These are phyloP conservation scores for Carex arenaria DNA, from an alignment of 202 grass and related monocot species.

Conservation along the genomic window DNA sequence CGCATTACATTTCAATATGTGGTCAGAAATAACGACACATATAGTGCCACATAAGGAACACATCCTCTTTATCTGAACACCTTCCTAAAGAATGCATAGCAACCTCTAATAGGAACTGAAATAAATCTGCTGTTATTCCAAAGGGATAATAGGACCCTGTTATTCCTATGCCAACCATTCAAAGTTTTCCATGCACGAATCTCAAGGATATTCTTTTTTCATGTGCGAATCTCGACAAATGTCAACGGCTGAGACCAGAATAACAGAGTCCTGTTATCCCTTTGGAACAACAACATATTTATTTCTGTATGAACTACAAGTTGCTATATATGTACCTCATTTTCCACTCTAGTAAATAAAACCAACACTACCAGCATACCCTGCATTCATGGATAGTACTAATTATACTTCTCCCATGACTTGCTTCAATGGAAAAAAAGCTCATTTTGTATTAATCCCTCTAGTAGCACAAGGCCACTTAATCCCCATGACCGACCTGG, in stretches of 20 bases:
- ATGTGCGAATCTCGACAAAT: no score
- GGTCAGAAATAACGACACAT: neutral
- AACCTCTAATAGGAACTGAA: no score
- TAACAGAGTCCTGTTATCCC: no score
- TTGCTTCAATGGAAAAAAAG: constrained; percentile 1
- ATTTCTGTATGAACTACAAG: no score
- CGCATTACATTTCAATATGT: neutral
- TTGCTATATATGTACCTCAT: neutral
- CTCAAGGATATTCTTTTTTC: no score
- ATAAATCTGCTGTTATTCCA: no score
- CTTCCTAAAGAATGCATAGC: neutral
- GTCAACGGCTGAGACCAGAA: no score
- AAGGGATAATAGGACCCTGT: no score
- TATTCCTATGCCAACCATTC: no score
- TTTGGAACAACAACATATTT: no score
- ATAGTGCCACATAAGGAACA: neutral
- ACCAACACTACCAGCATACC: neutral
- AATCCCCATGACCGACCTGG: constrained; percentile 49
- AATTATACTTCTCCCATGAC: neutral
- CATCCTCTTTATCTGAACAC: neutral
- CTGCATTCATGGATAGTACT: neutral
- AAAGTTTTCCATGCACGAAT: no score
- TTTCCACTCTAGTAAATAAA: neutral
- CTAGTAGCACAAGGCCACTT: constrained; percentile 50
- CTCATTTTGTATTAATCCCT: constrained; percentile 48